These are phyloP conservation scores for Saccharata proteae DNA, from an alignment of 2,329 filamentous ascomycete genomes.

Conservation along the genomic window DNA sequence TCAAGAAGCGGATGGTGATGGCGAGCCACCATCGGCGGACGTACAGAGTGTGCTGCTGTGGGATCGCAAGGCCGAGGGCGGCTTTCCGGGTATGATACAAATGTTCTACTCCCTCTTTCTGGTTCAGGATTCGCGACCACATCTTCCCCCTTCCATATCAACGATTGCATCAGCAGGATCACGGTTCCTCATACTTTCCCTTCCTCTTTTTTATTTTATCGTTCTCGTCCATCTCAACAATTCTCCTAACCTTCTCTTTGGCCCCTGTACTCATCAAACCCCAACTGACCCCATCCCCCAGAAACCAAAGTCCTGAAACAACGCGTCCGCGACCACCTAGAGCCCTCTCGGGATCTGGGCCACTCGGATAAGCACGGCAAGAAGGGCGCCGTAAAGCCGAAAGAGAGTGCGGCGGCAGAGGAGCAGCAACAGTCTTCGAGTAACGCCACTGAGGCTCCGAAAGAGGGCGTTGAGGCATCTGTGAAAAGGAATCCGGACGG, in stretches of 20 bases:
- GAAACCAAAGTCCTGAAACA: slow-evolving; percentile 89
- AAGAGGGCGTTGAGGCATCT: neutral
- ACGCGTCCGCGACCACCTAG: slow-evolving; percentile 67
- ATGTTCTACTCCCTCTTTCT: neutral
- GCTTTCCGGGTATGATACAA: slow-evolving; percentile 58
- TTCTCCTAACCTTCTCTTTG: neutral
- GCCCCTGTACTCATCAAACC: slow-evolving; percentile 1
- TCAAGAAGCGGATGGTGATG: no score
- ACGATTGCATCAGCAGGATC: neutral
- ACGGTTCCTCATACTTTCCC: neutral
- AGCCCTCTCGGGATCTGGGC: slow-evolving; percentile 65
- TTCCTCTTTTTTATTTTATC: slow-evolving; percentile 2
- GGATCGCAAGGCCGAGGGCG: slow-evolving; percentile 77
- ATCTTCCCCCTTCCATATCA: neutral
- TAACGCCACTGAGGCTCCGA: neutral
- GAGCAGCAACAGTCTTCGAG: no score
- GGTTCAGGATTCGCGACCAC: slow-evolving; percentile 4
- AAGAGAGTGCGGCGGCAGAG: neutral
- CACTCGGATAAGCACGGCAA: slow-evolving; percentile 44
- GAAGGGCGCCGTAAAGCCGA: slow-evolving; percentile 13
- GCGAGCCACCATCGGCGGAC: no score
- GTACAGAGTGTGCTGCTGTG: slow-evolving; percentile 53
- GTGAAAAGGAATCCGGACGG: slow-evolving; percentile 23
- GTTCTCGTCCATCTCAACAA: neutral
- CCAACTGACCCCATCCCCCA: slow-evolving; percentile 10